Evolutionary conservation across 2,329 filamentous ascomycete species (phyloP), one percentile per base, ranked within the genome.

Genomic region (Penicillium nordicum): DNA sequence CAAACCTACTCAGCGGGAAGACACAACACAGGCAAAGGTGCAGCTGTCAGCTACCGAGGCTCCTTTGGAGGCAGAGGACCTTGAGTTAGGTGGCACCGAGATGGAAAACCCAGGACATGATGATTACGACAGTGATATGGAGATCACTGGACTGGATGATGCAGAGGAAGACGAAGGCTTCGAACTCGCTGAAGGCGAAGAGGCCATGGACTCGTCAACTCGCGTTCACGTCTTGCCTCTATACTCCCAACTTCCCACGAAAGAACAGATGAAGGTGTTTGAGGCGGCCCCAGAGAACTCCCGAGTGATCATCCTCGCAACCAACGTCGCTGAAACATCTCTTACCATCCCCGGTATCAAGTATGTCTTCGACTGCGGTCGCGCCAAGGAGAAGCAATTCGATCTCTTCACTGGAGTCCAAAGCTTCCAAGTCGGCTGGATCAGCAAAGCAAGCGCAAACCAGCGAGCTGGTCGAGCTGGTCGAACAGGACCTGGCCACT

Each of bases 311-410:
- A 88, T 99, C 4, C 77, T 99, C 40, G 92, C 94, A 0, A 99
- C 94, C 42, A 99, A 99, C 73, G 91, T 99, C 43, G 94, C 94
- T 0, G 94, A 99, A 74, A 99, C 94, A 0, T 95, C 90, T 83
- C 82, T 99, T 70, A 99, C 94, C 0, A 99, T 99, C 55, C 93
- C 94, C 0, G 92, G 92, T 1, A 92, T 96, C 59, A 86, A 90
- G 58, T 99, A 97, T 69, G 94, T 99, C 9, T 97, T 99, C 60
- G 93, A 97, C 73, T 92, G 90, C 63, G 94, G 94, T 34, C 83
- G 95, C 48, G 88, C 90, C 36, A 99, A 99, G 73, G 92, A 97
- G 72, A 88, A 93, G 60, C 89, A 88, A 56, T 97, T 94, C 67
- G 90, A 97, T 70, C 82, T 85, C n/a, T 78, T 84, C 11, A 97